Conservation (phyloP, 805 yeast species). For the Lipomyces orientalis region DNA sequence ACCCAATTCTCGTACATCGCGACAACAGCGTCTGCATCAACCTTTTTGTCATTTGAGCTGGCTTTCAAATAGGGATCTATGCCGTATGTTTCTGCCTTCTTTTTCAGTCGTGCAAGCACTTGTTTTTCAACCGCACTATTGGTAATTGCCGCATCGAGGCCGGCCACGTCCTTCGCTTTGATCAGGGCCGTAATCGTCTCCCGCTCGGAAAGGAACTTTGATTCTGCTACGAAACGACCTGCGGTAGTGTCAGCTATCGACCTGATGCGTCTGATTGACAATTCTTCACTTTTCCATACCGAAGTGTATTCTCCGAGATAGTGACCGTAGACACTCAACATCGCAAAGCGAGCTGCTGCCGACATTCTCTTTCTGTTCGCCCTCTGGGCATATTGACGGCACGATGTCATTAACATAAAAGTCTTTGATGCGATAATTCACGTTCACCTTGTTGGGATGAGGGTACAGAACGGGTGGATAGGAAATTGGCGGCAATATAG, state of each 20-base stretch:
- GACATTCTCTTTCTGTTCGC: conserved; percentile 79
- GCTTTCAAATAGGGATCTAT: conserved; percentile 45
- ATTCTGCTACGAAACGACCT: conserved; percentile 84
- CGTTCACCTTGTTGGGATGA: conserved; percentile 74
- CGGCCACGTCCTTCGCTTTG: conserved; percentile 64
- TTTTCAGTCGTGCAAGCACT: conserved; percentile 76
- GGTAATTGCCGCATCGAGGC: conserved; percentile 81
- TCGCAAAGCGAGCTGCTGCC: conserved; percentile 89
- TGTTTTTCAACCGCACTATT: conserved; percentile 84
- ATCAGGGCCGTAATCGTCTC: conserved; percentile 70
- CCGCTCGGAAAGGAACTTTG: conserved; percentile 76
- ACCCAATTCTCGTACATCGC: conserved; percentile 83
- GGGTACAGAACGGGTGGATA: conserved; percentile 81
- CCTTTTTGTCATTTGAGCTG: conserved; percentile 64
- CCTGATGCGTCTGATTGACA: background rate
- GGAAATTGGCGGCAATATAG: conserved; percentile 78
- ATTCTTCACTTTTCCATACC: conserved; percentile 57
- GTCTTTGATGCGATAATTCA: conserved; percentile 69
- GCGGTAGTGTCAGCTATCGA: background rate
- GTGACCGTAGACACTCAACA: conserved; percentile 83
- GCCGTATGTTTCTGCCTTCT: conserved; percentile 86
- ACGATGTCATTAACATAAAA: conserved; percentile 76
- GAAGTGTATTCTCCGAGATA: conserved; percentile 92
- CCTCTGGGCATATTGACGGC: conserved; percentile 51
- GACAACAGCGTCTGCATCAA: conserved; percentile 82